A percentile compares a stretch with the other conserved stretches of the same genome.
These are phyloP conservation scores for Lyophyllum semitale DNA, from an alignment of 768 basidiomycete species.

Conservation along the genomic window DNA sequence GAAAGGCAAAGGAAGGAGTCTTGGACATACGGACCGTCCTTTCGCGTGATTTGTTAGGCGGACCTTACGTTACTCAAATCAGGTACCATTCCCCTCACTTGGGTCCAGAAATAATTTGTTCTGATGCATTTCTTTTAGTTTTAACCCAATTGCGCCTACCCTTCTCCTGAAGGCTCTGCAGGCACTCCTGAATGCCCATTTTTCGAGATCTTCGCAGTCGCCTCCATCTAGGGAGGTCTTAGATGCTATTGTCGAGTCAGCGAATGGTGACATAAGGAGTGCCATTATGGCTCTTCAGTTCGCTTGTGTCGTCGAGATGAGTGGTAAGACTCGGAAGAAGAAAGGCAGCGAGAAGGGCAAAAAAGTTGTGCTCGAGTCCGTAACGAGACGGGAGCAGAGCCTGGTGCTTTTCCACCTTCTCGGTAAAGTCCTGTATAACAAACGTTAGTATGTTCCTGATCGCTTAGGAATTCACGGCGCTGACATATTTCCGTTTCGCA, in stretches of 20 bases:
- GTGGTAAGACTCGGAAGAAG: constrained; percentile 34
- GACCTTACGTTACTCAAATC: constrained; percentile 79
- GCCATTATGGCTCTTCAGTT: constrained; percentile 95
- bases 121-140: constrained; percentile 46
- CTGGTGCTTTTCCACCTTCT: constrained; percentile 89
- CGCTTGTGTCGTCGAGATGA: constrained; percentile 53
- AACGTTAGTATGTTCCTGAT: constrained; percentile 56
- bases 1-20: constrained; percentile 45
- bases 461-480: neutral
- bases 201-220: constrained; percentile 31
- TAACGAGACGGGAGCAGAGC: constrained; percentile 83
- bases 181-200: constrained; percentile 51
- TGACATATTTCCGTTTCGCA: constrained; percentile 29
- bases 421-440: constrained; percentile 94
- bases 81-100: constrained; percentile 47
- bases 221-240: constrained; percentile 66
- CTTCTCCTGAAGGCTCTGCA: constrained; percentile 80
- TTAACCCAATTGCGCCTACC: constrained; percentile 91
- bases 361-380: constrained; percentile 60
- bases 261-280: constrained; percentile 90
- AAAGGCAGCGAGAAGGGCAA: constrained; percentile 27
- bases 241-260: constrained; percentile 74
- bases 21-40: constrained; percentile 74
- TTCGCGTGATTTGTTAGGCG: constrained; percentile 65
- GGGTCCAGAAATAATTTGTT: neutral